These are phyloP conservation scores for Aspergillus flavus DNA, from an alignment of 2,329 filamentous ascomycete genomes.

Conservation along the genomic window DNA sequence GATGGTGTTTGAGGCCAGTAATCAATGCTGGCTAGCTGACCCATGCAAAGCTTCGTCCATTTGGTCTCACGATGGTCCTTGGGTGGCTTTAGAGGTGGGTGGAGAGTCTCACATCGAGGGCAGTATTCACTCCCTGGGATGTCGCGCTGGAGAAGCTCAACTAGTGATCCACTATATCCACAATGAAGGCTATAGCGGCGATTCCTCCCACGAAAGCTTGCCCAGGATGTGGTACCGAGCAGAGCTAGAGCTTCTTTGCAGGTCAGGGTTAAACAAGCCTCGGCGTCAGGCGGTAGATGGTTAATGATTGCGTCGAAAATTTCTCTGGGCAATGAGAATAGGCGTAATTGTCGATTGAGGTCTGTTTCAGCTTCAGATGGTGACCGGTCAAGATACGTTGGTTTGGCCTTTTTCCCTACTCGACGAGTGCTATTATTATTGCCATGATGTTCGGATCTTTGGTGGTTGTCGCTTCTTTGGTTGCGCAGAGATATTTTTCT, in stretches of 20 bases:
- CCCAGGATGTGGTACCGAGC: constrained; percentile 2
- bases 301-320: constrained; percentile 4
- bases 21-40: constrained; percentile 3
- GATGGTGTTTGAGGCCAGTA: constrained; percentile 6
- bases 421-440: background rate
- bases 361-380: background rate
- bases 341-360: background rate
- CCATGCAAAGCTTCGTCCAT: constrained; percentile 7
- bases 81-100: constrained; percentile 3
- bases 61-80: constrained; percentile 6
- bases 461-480: background rate
- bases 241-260: constrained; percentile 8
- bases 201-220: background rate
- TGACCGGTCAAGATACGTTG: background rate
- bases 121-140: background rate
- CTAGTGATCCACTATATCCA: background rate
- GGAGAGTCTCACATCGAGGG: constrained; percentile 5
- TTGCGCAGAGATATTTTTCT: background rate
- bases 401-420: background rate
- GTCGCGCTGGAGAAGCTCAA: constrained; percentile 1
- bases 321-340: constrained; percentile 7
- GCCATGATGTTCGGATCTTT: background rate
- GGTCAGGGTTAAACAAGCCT: constrained; percentile 7
- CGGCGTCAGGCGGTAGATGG: background rate
- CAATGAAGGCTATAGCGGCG: background rate